Evolutionary conservation across 2,329 filamentous ascomycete species (phyloP), one percentile per base, ranked within the genome.

Genomic region (Botryotinia calthae): DNA sequence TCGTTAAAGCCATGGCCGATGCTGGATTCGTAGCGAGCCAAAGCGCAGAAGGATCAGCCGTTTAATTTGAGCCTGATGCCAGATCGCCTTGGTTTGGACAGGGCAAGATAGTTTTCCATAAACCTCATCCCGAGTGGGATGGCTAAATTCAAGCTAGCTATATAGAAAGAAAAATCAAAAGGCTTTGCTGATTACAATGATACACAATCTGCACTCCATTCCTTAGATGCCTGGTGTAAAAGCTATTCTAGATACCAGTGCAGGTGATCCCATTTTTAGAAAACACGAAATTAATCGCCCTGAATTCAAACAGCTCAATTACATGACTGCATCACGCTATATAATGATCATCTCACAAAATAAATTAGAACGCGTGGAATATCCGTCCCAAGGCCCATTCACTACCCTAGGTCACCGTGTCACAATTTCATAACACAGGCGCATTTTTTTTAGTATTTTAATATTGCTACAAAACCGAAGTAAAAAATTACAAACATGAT

Each of bases 101-200:
- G 48, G 73, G 73, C 5, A 71, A 71, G 6, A 73, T 75, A 46
- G 65, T 72, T 1, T 73, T 77, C 48, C 73, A 75, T 40, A 72
- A 67, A 34, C 73, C 71, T 3, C 74, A 76, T 56, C 70, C 73
- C 4, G 71, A 67, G 25, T 0, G 46, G 25, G 4, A n/a, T 8
- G 16, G 0, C 7, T 51, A 7, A 1, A 16, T n/a, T 51, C 48
- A 51, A 1, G 5, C 0, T n/a, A 2, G 46, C 1, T 25, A 48
- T 10, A 1, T 9, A 22, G 25, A 12, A 20, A 46, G 18, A 4
- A 2, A 46, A 46, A 46, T 46, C 18, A 20, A 46, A 54, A 28
- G 14, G 2, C 2, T 7, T 28, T 8, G 0, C n/a, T 4, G n/a
- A 56, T 28, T 18, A 56, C 3, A 31, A 56, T 9, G 8, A 9